A percentile compares a stretch with the other conserved stretches of the same genome.
Evolutionary conservation across 805 yeast species (phyloP).

Genomic region (Candida fluviatilis): DNA sequence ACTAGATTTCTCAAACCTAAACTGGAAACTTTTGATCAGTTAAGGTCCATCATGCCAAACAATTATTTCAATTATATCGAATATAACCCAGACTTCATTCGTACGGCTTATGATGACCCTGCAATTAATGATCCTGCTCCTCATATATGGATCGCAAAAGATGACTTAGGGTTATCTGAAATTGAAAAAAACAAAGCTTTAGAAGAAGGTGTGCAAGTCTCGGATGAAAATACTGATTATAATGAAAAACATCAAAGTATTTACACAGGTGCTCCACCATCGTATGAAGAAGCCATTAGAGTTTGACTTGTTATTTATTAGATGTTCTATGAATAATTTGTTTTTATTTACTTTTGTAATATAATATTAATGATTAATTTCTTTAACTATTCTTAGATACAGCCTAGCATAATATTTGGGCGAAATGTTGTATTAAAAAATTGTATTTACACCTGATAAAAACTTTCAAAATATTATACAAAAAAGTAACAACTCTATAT

Average conservation of each 20-base stretch:
- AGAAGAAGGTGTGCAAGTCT: conserved; percentile 51
- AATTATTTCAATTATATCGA: conserved; percentile 36
- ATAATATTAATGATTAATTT: neutral
- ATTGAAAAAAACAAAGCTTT: conserved; percentile 53
- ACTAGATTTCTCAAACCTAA: conserved; percentile 45
- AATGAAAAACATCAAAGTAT: conserved; percentile 53
- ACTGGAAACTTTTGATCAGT: conserved; percentile 41
- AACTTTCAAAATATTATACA: too few species aligned
- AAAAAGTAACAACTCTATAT: too few species aligned
- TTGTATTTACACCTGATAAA: too few species aligned
- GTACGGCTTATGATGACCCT: conserved; percentile 51
- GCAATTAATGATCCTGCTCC: conserved; percentile 54
- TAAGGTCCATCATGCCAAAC: conserved; percentile 44
- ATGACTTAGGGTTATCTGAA: conserved; percentile 61
- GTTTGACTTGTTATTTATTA: conserved; percentile 15
- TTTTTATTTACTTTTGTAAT: neutral
- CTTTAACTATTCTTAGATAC: too few species aligned
- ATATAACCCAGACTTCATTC: conserved; percentile 37
- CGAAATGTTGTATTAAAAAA: too few species aligned
- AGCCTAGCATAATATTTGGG: too few species aligned
- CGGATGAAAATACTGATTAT: conserved; percentile 53
- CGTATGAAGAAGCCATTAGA: conserved; percentile 49
- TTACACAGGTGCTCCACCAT: conserved; percentile 67
- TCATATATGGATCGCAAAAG: conserved; percentile 67
- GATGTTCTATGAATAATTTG: neutral